Evolutionary conservation across 2,329 filamentous ascomycete species (phyloP).

Genomic region (Onygenales sp.): DNA sequence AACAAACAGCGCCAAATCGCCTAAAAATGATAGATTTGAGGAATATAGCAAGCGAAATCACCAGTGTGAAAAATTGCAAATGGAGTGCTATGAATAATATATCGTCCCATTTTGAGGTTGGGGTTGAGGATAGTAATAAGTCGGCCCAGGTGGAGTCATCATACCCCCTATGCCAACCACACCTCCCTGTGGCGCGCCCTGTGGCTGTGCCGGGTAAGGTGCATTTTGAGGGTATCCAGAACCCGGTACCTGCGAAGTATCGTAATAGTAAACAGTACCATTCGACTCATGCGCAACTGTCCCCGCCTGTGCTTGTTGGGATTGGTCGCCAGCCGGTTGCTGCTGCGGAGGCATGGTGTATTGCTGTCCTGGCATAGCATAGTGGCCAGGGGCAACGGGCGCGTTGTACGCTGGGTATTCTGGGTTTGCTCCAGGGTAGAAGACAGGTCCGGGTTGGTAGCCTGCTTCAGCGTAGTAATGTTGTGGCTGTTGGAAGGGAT

Average conservation of each 20-base stretch:
- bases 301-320: slow-evolving; percentile 35
- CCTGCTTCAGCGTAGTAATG: slow-evolving; percentile 50
- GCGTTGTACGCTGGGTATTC: slow-evolving; percentile 36
- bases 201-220: slow-evolving; percentile 43
- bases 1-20: neutral
- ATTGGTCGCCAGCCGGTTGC: slow-evolving; percentile 16
- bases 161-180: slow-evolving; percentile 68
- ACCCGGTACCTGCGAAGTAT: slow-evolving; percentile 59
- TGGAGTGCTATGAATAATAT: slow-evolving; percentile 47
- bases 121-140: slow-evolving; percentile 49
- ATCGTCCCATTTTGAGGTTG: slow-evolving; percentile 38
- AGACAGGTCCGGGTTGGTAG: slow-evolving; percentile 53
- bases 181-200: slow-evolving; percentile 42
- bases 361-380: slow-evolving; percentile 33
- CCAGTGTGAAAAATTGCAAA: neutral
- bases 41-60: no score
- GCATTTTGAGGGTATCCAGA: slow-evolving; percentile 34
- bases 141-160: slow-evolving; percentile 54
- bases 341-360: slow-evolving; percentile 23
- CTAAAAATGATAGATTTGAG: neutral
- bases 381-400: slow-evolving; percentile 36
- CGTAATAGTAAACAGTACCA: slow-evolving; percentile 93
- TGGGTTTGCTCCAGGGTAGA: slow-evolving; percentile 49
- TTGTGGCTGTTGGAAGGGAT: slow-evolving; percentile 49
- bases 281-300: slow-evolving; percentile 79